Evolutionary conservation across 108 stramenopile species (phyloP).

Genomic region (Phaeodactylum tricornutum): DNA sequence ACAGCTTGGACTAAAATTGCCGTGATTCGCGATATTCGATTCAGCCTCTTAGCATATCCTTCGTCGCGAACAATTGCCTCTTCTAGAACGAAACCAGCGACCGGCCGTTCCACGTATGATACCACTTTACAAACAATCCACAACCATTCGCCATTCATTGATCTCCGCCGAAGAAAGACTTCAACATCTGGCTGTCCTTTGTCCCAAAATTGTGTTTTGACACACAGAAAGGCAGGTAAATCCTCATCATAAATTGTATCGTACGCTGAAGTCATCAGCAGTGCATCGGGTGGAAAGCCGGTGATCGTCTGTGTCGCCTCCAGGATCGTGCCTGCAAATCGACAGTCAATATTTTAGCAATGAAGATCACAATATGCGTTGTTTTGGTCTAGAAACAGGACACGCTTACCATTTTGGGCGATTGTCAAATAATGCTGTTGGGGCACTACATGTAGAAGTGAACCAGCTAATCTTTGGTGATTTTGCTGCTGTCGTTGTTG

Average conservation of each 20-base stretch:
- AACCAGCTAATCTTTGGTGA: conserved; percentile 2
- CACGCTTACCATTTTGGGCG: conserved; percentile 77
- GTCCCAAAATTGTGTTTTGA: conserved; percentile 83
- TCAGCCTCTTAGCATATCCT: conserved; percentile 25
- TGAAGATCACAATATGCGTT: too few relatives aligned
- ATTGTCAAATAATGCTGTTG: conserved; percentile 75
- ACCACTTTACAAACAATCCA: conserved; percentile 68
- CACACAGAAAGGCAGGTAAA: conserved; percentile 53
- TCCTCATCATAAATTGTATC: conserved; percentile 73
- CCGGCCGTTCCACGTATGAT: conserved; percentile 48
- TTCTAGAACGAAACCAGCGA: conserved; percentile 54
- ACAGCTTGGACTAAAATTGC: conserved; percentile 60
- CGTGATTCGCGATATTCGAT: conserved; percentile 51
- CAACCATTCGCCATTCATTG: conserved; percentile 53
- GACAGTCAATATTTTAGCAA: not conserved
- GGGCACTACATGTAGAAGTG: conserved; percentile 18
- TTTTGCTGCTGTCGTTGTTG: conserved; percentile 21
- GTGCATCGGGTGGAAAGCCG: conserved; percentile 59
- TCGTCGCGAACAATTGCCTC: conserved; percentile 36
- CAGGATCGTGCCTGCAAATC: conserved; percentile 56
- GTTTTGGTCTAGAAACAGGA: too few relatives aligned
- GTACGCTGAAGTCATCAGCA: conserved; percentile 77
- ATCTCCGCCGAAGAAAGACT: conserved; percentile 53
- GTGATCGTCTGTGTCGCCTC: conserved; percentile 74
- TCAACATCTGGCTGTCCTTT: conserved; percentile 60